Percentiles rank a stretch among this genome's conserved stretches.
These are phyloP conservation scores for Neoboletus brunneissimus DNA, from an alignment of 768 basidiomycete genomes.

Conservation along the genomic window DNA sequence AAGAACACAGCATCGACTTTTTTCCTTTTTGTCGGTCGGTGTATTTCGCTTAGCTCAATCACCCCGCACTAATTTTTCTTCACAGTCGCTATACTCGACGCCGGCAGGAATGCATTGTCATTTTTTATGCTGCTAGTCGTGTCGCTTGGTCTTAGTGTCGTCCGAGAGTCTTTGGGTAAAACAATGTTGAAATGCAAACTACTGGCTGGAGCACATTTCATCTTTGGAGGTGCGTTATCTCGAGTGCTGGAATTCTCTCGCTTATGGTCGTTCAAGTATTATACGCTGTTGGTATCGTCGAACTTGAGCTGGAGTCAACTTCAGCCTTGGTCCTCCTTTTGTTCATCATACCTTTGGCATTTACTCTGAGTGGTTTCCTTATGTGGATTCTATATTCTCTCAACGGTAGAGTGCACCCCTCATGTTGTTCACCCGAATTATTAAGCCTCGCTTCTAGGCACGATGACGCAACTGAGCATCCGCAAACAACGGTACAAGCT, in stretches of 20 bases:
- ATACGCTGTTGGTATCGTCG: slow-evolving; percentile 93
- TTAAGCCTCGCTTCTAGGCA: slow-evolving; percentile 49
- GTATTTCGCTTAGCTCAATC: background rate
- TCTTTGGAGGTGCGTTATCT: slow-evolving; percentile 79
- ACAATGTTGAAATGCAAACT: slow-evolving; percentile 84
- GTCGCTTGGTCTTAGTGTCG: slow-evolving; percentile 87
- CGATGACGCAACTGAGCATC: slow-evolving; percentile 79
- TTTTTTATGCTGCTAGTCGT: slow-evolving; percentile 96
- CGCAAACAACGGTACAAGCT: slow-evolving; percentile 87
- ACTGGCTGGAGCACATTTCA: slow-evolving; percentile 80
- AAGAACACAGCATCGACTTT: slow-evolving; percentile 69
- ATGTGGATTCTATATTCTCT: slow-evolving; percentile 94
- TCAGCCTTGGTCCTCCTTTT: slow-evolving; percentile 80
- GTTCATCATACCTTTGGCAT: slow-evolving; percentile 91
- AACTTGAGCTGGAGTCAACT: slow-evolving; percentile 87
- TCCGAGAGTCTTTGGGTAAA: slow-evolving; percentile 79
- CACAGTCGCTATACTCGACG: slow-evolving; percentile 91
- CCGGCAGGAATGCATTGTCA: slow-evolving; percentile 89
- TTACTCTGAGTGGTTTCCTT: slow-evolving; percentile 93
- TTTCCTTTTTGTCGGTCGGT: slow-evolving; percentile 89
- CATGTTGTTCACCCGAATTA: background rate
- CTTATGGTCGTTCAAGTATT: slow-evolving; percentile 53
- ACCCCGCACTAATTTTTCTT: slow-evolving; percentile 1
- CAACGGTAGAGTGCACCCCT: slow-evolving; percentile 55
- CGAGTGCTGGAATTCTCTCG: background rate